Evolutionary conservation across 1,284 basidiomycete genomes (phyloP), one percentile per base, ranked within the genome.

Genomic region (Ustilago curta): DNA sequence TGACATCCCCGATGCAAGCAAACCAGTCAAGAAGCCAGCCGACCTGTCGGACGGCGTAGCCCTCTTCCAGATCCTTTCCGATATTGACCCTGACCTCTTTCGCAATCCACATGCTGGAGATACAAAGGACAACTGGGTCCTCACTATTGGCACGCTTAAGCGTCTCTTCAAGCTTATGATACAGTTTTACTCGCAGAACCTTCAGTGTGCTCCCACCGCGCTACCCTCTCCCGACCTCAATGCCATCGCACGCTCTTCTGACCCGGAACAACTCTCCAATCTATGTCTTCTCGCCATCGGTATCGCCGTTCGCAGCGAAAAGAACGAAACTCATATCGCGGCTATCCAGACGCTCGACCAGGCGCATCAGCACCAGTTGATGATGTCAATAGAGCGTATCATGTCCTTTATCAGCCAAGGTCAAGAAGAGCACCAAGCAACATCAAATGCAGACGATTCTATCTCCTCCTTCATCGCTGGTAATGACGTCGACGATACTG

Each of bases 211-310:
- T 14, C 60, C 78, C 1, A 42, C 57, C 0, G 42, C 67, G 14
- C 63, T 81, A 1, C 71, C 71, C 1, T 47, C 57, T 18, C 80
- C 80, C 18, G 77, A 82, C 21, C 72, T 82, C 54, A 73, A 81
- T 43, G 68, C 90, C 8, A 89, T 94, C 74, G 93, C 93, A 19
- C 91, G 93, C 84, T 91, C 92, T 79, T 86, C 89, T 70, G 89
- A 90, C 78, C 78, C 90, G 6, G 75, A 85, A n/a, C 91, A 92
- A 40, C 90, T 91, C 0, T 88, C 93, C 58, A 87, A 90, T 23
- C 88, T 95, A 85, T 93, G 92, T 79, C 89, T 92, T 65, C 88
- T 97, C 40, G 93, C 93, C 2, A 92, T 98, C 51, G 93, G 93
- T 5, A 94, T 97, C 75, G 93, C 94, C 0, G 95, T 97, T 2